These are phyloP conservation scores for Ilyonectria sp. DNA, from an alignment of 2,329 filamentous ascomycete genomes.

Conservation along the genomic window DNA sequence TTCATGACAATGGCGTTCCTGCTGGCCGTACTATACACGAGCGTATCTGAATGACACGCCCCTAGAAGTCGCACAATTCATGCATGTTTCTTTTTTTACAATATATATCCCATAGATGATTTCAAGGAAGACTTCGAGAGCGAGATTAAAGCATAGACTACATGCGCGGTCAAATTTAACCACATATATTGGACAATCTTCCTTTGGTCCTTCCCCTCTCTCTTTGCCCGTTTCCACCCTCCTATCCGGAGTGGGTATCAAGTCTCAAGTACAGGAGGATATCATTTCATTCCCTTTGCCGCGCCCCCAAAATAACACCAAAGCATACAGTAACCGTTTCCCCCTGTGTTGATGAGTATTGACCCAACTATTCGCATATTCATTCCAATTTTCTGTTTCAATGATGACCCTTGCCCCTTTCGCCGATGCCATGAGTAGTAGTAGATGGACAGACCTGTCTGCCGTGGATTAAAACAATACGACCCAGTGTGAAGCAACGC, in stretches of 20 bases:
- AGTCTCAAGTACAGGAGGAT: constrained; percentile 28
- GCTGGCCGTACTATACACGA: constrained; percentile 13
- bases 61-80: constrained; percentile 12
- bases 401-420: constrained; percentile 38
- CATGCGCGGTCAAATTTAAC: constrained; percentile 22
- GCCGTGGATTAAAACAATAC: constrained; percentile 34
- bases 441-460: constrained; percentile 41
- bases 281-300: constrained; percentile 30
- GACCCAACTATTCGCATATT: constrained; percentile 10
- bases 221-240: constrained; percentile 13
- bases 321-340: constrained; percentile 10
- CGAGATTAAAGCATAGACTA: constrained; percentile 22
- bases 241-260: constrained; percentile 15
- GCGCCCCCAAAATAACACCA: constrained; percentile 9
- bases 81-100: constrained; percentile 28
- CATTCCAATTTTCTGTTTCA: constrained; percentile 25
- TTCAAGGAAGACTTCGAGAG: constrained; percentile 3
- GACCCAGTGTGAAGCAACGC: constrained; percentile 41
- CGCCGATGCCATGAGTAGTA: constrained; percentile 47
- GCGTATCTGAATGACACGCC: constrained; percentile 20
- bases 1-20: constrained; percentile 23
- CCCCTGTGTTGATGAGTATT: constrained; percentile 21
- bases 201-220: constrained; percentile 20
- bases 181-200: constrained; percentile 34
- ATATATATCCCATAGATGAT: constrained; percentile 34